These are phyloP conservation scores for Suillus ampliporus DNA, from an alignment of 768 basidiomycete species.

Conservation along the genomic window DNA sequence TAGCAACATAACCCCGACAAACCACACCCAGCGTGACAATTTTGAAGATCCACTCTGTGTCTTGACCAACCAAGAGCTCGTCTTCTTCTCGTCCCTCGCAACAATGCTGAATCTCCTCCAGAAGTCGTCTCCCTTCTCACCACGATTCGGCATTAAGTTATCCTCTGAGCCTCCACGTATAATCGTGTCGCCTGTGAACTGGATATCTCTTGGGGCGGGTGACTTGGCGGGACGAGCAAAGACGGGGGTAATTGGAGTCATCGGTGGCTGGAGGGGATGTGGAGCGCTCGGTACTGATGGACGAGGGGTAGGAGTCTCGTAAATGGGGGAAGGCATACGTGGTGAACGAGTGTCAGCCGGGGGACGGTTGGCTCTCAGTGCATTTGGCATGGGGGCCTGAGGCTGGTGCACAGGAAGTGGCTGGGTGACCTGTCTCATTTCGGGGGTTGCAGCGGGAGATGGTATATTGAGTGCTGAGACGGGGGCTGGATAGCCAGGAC, in stretches of 20 bases:
- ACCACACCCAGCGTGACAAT: conserved; percentile 72
- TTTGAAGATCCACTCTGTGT: conserved; percentile 58
- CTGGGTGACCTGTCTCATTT: conserved; percentile 37
- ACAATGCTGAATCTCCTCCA: conserved; percentile 89
- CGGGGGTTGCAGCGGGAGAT: conserved; percentile 48
- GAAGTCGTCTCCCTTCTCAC: conserved; percentile 82
- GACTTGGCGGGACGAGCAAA: conserved; percentile 66
- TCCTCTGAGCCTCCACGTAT: conserved; percentile 75
- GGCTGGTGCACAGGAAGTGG: conserved; percentile 21
- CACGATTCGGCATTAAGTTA: conserved; percentile 66
- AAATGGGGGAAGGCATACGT: conserved; percentile 39
- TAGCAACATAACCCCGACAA: conserved; percentile 64
- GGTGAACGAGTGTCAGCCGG: conserved; percentile 24
- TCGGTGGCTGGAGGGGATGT: conserved; percentile 76
- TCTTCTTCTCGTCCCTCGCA: conserved; percentile 69
- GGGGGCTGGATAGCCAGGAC: conserved; percentile 76
- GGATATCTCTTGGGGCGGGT: conserved; percentile 46
- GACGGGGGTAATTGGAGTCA: conserved; percentile 79
- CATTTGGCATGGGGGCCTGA: conserved; percentile 14
- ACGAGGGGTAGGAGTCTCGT: conserved; percentile 34
- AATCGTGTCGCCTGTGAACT: conserved; percentile 57
- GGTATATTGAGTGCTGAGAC: conserved; percentile 68
- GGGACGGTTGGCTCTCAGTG: conserved; percentile 25
- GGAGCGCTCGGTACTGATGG: conserved; percentile 57
- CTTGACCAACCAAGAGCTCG: conserved; percentile 69